Percentiles rank a stretch among this genome's conserved stretches.
Conservation (phyloP, 768 basidiomycete genomes). For the Russula olivacea region DNA sequence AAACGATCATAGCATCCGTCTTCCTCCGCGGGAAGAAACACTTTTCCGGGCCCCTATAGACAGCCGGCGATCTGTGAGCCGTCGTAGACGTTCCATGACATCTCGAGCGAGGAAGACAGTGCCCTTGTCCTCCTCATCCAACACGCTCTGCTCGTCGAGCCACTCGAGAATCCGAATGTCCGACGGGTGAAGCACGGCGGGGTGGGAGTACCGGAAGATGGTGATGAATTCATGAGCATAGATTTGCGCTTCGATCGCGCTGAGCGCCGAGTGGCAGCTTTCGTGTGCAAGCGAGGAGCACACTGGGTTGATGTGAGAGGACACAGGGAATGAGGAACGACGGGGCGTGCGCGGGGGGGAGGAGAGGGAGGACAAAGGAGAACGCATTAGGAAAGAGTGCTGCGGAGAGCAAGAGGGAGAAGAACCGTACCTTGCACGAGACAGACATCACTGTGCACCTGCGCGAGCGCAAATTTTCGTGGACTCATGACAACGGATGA, state of each 20-base stretch:
- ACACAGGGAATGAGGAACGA: background rate
- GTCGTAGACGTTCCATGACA: conserved; percentile 33
- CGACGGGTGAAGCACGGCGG: conserved; percentile 32
- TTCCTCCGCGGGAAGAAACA: background rate
- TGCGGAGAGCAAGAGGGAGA: background rate
- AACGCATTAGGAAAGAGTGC: background rate
- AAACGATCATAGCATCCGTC: conserved; percentile 1
- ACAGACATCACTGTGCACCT: conserved; percentile 24
- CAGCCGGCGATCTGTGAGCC: conserved; percentile 27
- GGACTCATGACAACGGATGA: background rate
- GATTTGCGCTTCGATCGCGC: conserved; percentile 31
- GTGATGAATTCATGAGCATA: conserved; percentile 39
- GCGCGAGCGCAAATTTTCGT: conserved; percentile 26
- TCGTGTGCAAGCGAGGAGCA: conserved; percentile 16
- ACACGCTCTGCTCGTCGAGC: conserved; percentile 30
- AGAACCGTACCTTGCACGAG: conserved; percentile 25
- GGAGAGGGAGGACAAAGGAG: background rate
- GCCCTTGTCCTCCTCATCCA: conserved; percentile 34
- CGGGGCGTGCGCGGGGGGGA: too few relatives aligned
- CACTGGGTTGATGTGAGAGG: background rate
- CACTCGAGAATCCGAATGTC: conserved; percentile 35
- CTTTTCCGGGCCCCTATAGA: conserved; percentile 2
- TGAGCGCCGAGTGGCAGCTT: conserved; percentile 30
- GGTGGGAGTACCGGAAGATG: conserved; percentile 37
- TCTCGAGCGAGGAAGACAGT: conserved; percentile 35